These are phyloP conservation scores for Plenodomus tracheiphilus DNA, from an alignment of 2,329 filamentous ascomycete genomes.

Conservation along the genomic window DNA sequence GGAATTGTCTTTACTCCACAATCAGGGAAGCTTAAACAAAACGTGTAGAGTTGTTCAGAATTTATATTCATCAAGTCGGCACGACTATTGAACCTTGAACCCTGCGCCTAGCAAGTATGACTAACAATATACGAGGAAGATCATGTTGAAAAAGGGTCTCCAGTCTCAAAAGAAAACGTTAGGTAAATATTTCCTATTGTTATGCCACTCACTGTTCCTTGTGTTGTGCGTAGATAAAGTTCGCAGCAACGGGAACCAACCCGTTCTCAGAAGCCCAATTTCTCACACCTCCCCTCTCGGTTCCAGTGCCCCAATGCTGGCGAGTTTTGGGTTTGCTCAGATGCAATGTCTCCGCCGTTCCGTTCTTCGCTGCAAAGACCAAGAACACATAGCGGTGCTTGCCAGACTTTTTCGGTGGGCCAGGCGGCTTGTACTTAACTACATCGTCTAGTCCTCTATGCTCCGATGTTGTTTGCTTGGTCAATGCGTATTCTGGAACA, in stretches of 20 bases:
- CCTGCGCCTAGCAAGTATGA: no score
- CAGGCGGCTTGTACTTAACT: conserved; percentile 57
- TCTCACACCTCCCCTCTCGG: conserved; percentile 54
- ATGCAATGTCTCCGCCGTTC: conserved; percentile 47
- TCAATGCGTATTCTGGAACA: conserved; percentile 25
- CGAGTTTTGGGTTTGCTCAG: conserved; percentile 54
- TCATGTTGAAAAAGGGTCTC: no score
- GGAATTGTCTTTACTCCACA: no score
- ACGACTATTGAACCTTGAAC: no score
- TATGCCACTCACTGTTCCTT: conserved; percentile 49
- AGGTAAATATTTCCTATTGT: no score
- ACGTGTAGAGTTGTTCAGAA: no score
- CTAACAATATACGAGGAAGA: neutral
- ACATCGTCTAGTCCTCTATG: conserved; percentile 42
- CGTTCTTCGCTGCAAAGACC: conserved; percentile 52
- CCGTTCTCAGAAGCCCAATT: conserved; percentile 56
- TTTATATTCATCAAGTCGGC: no score
- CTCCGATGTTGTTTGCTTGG: conserved; percentile 5
- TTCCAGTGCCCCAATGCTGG: conserved; percentile 59
- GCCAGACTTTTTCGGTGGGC: conserved; percentile 59
- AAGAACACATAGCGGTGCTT: conserved; percentile 63
- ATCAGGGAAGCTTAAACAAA: no score
- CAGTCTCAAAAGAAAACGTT: no score
- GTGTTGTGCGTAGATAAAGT: conserved; percentile 54
- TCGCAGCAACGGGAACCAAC: conserved; percentile 51